phyloP scores from a whole-genome alignment of 352 stramenopile genomes.

The Globisporangium viniferum region DNA sequence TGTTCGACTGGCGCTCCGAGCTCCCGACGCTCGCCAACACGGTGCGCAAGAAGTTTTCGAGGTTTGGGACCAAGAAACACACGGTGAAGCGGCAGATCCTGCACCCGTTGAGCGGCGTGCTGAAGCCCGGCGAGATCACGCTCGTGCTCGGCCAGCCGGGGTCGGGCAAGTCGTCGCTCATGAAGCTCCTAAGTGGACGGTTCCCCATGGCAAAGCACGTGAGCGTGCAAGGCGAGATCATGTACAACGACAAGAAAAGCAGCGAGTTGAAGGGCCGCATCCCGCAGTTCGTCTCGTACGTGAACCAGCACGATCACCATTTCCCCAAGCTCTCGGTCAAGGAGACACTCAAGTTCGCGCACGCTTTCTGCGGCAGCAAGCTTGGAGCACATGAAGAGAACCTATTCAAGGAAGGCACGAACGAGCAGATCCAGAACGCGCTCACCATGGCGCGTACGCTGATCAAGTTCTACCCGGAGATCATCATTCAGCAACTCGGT shows the following conservation, averaged over 20 bases:
- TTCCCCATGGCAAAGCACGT: slow-evolving; percentile 21
- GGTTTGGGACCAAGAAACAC: slow-evolving; percentile 14
- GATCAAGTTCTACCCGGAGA: slow-evolving; percentile 21
- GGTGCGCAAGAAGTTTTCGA: not conserved
- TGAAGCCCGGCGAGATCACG: slow-evolving; percentile 24
- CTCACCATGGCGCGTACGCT: slow-evolving; percentile 8
- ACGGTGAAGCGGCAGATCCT: slow-evolving; percentile 21
- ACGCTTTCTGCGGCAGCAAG: slow-evolving; percentile 24
- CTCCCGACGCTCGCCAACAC: slow-evolving; percentile 5
- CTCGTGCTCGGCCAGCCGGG: slow-evolving; percentile 25
- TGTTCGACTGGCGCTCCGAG: not conserved
- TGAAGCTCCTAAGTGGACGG: slow-evolving; percentile 21
- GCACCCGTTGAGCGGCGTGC: slow-evolving; percentile 19
- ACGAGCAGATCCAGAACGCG: slow-evolving; percentile 23
- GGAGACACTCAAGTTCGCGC: slow-evolving; percentile 28
- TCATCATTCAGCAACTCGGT: slow-evolving; percentile 28
- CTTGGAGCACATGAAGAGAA: slow-evolving; percentile 25
- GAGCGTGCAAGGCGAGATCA: slow-evolving; percentile 14
- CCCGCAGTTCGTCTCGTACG: slow-evolving; percentile 25
- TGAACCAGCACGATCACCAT: slow-evolving; percentile 23
- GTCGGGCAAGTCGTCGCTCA: slow-evolving; percentile 27
- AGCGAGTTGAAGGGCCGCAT: slow-evolving; percentile 16
- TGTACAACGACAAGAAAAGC: slow-evolving; percentile 19
- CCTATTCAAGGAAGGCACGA: slow-evolving; percentile 30
- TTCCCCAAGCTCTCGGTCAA: slow-evolving; percentile 24